These are phyloP conservation scores for Cercophora samala DNA, from an alignment of 495 filamentous ascomycete species.

Conservation along the genomic window DNA sequence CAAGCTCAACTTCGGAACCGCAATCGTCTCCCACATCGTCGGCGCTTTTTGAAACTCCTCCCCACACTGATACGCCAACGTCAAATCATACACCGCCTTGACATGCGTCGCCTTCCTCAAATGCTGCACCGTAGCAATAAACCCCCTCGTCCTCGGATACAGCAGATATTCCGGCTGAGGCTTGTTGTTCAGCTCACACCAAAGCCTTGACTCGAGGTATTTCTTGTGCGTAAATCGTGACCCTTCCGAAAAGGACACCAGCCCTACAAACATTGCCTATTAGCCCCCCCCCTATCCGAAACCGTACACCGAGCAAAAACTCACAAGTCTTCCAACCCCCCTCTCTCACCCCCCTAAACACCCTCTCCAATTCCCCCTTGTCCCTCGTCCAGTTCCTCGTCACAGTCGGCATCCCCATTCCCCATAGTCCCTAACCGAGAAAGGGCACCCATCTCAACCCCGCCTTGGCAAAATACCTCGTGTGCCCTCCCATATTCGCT, in stretches of 20 bases:
- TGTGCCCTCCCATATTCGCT: constrained; percentile 53
- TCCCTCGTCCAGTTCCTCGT: constrained; percentile 55
- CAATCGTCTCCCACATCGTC: constrained; percentile 51
- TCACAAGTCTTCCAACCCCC: constrained; percentile 54
- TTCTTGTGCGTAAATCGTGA: constrained; percentile 55
- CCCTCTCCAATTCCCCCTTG: constrained; percentile 49
- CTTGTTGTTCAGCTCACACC: constrained; percentile 45
- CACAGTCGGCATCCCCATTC: constrained; percentile 59
- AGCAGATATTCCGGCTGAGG: constrained; percentile 52
- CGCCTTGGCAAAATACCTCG: constrained; percentile 57
- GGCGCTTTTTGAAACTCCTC: constrained; percentile 47
- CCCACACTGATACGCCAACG: constrained; percentile 51
- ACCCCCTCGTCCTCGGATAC: constrained; percentile 56
- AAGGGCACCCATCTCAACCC: constrained; percentile 55
- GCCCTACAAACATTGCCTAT: constrained; percentile 39
- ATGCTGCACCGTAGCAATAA: constrained; percentile 53
- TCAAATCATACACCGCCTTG: constrained; percentile 57
- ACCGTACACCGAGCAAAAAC: constrained; percentile 13
- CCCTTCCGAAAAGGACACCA: constrained; percentile 58
- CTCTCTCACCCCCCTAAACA: constrained; percentile 48
- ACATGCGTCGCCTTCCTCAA: constrained; percentile 50
- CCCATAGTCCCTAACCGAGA: constrained; percentile 59
- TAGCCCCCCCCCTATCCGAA: neutral
- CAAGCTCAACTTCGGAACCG: constrained; percentile 34
- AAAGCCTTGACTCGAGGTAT: constrained; percentile 45